Evolutionary conservation across 495 filamentous ascomycete genomes (phyloP).

Genomic region (Diplogelasinospora grovesii): DNA sequence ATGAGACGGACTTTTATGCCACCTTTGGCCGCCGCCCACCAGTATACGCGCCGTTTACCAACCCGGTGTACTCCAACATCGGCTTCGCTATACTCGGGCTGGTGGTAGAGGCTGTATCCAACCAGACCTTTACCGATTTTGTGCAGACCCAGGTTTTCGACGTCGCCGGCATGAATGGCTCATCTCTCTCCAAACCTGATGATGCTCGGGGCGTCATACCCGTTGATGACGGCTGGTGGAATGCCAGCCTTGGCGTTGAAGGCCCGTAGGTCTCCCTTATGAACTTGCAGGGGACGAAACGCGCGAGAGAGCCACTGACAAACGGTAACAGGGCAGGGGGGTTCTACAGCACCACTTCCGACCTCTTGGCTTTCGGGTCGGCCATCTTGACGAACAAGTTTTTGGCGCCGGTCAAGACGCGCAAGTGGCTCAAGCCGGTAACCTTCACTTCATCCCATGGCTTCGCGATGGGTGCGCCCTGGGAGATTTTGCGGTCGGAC

Average conservation of each 20-base stretch:
- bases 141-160: conserved; percentile 29
- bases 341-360: conserved; percentile 47
- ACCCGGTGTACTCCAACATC: conserved; percentile 36
- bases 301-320: no score
- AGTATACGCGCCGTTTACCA: conserved; percentile 26
- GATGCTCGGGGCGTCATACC: conserved; percentile 35
- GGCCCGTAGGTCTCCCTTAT: conserved; percentile 44
- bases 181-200: conserved; percentile 26
- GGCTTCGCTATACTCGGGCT: conserved; percentile 33
- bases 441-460: conserved; percentile 40
- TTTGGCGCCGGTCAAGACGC: conserved; percentile 36
- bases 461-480: conserved; percentile 44
- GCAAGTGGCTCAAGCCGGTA: conserved; percentile 50
- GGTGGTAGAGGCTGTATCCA: conserved; percentile 31
- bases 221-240: conserved; percentile 30
- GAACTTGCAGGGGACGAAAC: no score
- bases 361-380: conserved; percentile 43
- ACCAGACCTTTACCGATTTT: conserved; percentile 22
- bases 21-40: conserved; percentile 30
- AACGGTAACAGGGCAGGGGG: conserved; percentile 43
- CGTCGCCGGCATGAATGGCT: conserved; percentile 36
- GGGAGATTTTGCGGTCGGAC: conserved; percentile 45
- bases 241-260: conserved; percentile 36
- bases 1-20: no score
- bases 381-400: conserved; percentile 44